Conservation (phyloP, 2,329 filamentous ascomycete species). For the Phaeophleospora eucalypticola region DNA sequence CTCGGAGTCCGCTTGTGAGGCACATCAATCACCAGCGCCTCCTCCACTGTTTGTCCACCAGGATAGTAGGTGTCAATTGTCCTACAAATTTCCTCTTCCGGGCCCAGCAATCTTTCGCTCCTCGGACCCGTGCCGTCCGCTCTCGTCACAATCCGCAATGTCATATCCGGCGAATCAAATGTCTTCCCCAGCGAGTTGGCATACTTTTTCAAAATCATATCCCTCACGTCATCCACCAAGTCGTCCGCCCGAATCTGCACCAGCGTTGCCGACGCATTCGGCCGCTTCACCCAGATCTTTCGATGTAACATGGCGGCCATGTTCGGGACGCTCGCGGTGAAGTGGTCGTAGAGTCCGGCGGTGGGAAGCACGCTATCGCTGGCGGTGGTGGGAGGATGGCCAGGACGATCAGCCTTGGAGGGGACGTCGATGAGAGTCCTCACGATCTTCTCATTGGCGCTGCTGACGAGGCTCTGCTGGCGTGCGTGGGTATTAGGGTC, state of each 20-base stretch:
- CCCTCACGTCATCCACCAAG: conserved; percentile 89
- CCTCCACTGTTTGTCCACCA: conserved; percentile 79
- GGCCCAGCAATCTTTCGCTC: conserved; percentile 66
- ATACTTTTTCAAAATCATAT: conserved; percentile 89
- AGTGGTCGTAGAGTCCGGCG: conserved; percentile 27
- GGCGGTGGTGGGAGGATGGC: conserved; percentile 2
- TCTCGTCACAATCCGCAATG: conserved; percentile 70
- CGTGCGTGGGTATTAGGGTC: conserved; percentile 31
- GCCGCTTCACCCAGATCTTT: conserved; percentile 94
- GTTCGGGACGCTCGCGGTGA: conserved; percentile 22
- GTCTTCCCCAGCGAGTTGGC: conserved; percentile 82
- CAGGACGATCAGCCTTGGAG: conserved; percentile 17
- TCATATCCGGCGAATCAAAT: conserved; percentile 88
- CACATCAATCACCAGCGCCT: conserved; percentile 87
- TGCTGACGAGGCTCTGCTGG: conserved; percentile 37
- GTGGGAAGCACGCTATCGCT: conserved; percentile 8
- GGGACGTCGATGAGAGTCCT: conserved; percentile 51
- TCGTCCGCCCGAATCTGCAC: conserved; percentile 83
- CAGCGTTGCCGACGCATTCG: conserved; percentile 78
- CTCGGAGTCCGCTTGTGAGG: conserved; percentile 72
- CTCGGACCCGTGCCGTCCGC: conserved; percentile 30
- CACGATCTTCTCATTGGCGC: conserved; percentile 43
- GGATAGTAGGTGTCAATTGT: conserved; percentile 81
- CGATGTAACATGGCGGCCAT: conserved; percentile 48
- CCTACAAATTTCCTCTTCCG: conserved; percentile 77